Evolutionary conservation across 2,329 filamentous ascomycete species (phyloP).

Genomic region (Fusarium austroafricanum): DNA sequence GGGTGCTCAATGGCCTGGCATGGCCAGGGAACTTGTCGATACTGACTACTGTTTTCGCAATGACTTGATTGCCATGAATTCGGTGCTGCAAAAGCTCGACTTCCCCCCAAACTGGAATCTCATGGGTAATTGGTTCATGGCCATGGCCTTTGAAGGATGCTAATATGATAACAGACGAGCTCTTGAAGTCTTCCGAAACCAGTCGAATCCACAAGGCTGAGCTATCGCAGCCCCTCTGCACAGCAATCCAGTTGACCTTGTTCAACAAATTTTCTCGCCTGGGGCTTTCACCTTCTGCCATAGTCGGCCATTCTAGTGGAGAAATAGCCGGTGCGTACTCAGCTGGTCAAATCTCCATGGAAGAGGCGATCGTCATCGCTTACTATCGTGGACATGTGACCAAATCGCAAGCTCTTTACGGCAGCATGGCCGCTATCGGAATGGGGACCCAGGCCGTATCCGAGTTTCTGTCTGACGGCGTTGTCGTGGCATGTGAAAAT

Average conservation of each 20-base stretch:
- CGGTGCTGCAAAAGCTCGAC: background rate
- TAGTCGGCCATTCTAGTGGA: slow-evolving; percentile 26
- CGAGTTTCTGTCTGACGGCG: background rate
- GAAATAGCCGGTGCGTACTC: slow-evolving; percentile 27
- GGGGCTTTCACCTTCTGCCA: background rate
- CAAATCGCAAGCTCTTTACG: background rate
- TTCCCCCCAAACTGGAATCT: slow-evolving; percentile 28
- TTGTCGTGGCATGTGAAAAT: slow-evolving; percentile 24
- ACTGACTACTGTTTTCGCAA: slow-evolving; percentile 4
- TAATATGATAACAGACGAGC: slow-evolving; percentile 3
- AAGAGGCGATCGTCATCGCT: slow-evolving; percentile 6
- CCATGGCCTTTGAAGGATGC: background rate
- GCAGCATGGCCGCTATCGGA: slow-evolving; percentile 18
- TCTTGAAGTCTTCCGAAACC: background rate
- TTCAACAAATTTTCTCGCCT: background rate
- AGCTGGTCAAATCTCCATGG: slow-evolving; percentile 3
- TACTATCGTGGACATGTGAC: slow-evolving; percentile 17
- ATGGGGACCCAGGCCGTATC: background rate
- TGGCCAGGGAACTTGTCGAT: slow-evolving; percentile 44
- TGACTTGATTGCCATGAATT: slow-evolving; percentile 18
- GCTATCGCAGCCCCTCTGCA: slow-evolving; percentile 22
- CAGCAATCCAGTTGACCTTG: slow-evolving; percentile 7
- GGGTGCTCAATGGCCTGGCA: slow-evolving; percentile 51
- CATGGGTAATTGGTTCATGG: slow-evolving; percentile 5
- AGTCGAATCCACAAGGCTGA: background rate